Conservation (phyloP, 2,329 filamentous ascomycete genomes). For the Colletotrichum phormii region DNA sequence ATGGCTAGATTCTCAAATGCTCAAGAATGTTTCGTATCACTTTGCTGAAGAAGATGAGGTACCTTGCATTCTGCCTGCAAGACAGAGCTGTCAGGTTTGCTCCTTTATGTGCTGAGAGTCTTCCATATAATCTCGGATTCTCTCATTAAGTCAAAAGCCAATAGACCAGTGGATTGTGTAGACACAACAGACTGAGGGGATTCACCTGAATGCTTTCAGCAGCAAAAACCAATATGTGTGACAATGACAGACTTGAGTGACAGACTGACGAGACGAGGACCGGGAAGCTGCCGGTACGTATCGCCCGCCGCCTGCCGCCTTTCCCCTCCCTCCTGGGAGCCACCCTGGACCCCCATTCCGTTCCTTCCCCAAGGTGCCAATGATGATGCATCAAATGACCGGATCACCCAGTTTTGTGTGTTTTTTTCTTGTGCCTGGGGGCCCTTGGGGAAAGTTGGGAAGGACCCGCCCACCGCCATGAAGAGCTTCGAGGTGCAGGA, state of each 20-base stretch:
- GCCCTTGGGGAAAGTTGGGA: neutral
- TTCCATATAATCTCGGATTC: neutral
- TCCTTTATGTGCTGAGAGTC: no score
- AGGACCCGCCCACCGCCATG: neutral
- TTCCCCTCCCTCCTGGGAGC: neutral
- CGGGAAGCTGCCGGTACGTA: neutral
- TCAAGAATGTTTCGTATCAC: conserved; percentile 7
- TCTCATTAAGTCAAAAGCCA: neutral
- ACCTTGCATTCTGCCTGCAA: neutral
- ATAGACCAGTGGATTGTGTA: neutral
- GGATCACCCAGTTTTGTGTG: conserved; percentile 15
- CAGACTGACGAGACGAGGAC: neutral
- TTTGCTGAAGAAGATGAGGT: conserved; percentile 17
- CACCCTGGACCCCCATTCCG: conserved; percentile 1
- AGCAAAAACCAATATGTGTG: neutral
- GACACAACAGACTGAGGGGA: neutral
- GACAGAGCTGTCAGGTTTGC: neutral
- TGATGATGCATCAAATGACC: conserved; percentile 16
- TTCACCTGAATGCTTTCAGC: neutral
- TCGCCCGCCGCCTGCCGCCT: neutral
- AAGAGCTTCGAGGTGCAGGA: neutral
- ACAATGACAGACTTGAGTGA: neutral
- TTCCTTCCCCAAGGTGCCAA: neutral
- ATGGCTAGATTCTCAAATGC: neutral
- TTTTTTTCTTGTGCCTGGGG: conserved; percentile 25